A percentile compares a stretch with the other conserved stretches of the same genome.
phyloP scores from a whole-genome alignment of 179 eudicot species.

The Sideroxylon spinosum region DNA sequence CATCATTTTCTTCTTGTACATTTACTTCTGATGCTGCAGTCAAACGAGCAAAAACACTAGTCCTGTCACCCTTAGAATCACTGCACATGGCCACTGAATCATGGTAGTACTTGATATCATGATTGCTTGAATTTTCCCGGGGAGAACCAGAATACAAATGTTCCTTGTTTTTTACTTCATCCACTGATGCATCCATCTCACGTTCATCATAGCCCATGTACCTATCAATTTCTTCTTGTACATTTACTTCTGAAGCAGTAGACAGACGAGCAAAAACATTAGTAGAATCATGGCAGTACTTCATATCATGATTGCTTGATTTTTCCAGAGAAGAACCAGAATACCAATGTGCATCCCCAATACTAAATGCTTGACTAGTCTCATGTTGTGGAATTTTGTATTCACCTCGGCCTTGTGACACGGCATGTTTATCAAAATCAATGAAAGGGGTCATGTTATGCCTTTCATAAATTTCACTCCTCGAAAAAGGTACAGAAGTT shows the following conservation, averaged over 20 bases:
- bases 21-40: slow-evolving; percentile 16
- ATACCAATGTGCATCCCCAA: neutral
- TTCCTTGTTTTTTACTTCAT: slow-evolving; percentile 22
- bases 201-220: slow-evolving; percentile 3
- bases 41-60: slow-evolving; percentile 41
- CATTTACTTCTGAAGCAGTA: slow-evolving; percentile 13
- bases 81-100: slow-evolving; percentile 1
- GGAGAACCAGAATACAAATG: neutral
- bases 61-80: slow-evolving; percentile 16
- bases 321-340: neutral
- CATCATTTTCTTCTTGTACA: slow-evolving; percentile 16
- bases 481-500: neutral
- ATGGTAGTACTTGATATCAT: slow-evolving; percentile 1
- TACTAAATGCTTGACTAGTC: neutral
- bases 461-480: slow-evolving; percentile 13
- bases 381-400: slow-evolving; percentile 1
- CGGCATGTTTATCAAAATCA: neutral
- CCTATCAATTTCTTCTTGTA: slow-evolving; percentile 11
- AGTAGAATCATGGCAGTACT: slow-evolving; percentile 9
- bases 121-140: neutral
- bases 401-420: slow-evolving; percentile 4
- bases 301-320: neutral
- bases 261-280: slow-evolving; percentile 41
- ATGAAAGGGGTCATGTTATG: neutral
- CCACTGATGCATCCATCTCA: slow-evolving; percentile 26